These are phyloP conservation scores for Chenopodium formosanum DNA, from an alignment of 148 eudicot species.

Conservation along the genomic window DNA sequence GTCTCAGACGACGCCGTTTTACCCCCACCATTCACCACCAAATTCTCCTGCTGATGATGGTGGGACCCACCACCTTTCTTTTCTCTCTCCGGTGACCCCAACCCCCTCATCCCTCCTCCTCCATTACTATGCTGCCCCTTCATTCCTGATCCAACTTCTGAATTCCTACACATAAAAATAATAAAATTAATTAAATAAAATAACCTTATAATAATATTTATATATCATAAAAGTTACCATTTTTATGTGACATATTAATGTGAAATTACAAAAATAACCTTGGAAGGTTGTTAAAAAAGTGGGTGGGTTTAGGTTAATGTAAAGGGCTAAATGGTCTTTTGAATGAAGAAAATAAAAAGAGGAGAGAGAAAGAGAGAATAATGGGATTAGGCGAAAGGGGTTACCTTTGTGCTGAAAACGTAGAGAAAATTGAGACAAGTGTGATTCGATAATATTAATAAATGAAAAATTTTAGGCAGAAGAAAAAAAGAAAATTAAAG, in stretches of 20 bases:
- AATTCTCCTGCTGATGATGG: constrained; percentile 17
- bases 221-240: not conserved
- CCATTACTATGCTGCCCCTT: constrained; percentile 36
- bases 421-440: not conserved
- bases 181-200: not conserved
- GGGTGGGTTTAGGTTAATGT: not conserved
- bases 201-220: not conserved
- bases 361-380: not conserved
- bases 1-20: constrained; percentile 57
- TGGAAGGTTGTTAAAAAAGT: not conserved
- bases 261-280: not conserved
- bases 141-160: constrained; percentile 68
- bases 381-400: not conserved
- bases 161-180: constrained; percentile 41
- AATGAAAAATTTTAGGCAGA: not conserved
- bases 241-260: too few species aligned
- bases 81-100: constrained; percentile 61
- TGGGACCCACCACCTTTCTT: constrained; percentile 32
- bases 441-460: not conserved
- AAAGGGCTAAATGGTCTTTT: not conserved
- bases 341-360: not conserved
- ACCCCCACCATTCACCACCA: constrained; percentile 13
- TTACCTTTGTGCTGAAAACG: not conserved
- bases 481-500: not conserved
- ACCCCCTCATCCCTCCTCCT: constrained; percentile 30